Conservation (phyloP, 1,284 basidiomycete species). For the Sanguinoderma infundibulare region DNA sequence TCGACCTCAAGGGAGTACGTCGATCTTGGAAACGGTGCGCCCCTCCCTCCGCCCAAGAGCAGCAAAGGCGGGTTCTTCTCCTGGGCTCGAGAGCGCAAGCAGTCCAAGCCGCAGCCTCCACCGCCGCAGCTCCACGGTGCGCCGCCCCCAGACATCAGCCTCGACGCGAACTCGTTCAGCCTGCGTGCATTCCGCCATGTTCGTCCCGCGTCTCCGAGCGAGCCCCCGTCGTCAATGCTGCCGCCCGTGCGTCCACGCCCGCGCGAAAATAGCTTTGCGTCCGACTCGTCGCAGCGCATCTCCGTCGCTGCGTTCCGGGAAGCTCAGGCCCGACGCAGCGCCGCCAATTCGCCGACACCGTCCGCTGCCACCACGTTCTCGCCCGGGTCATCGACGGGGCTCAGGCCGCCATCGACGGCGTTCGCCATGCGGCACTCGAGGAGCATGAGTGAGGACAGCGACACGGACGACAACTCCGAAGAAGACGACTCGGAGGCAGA, state of each 20-base stretch:
- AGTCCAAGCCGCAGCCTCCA: constrained; percentile 41
- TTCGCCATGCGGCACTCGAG: constrained; percentile 21
- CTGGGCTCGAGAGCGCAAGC: constrained; percentile 48
- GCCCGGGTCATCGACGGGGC: constrained; percentile 30
- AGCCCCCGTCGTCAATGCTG: constrained; percentile 31
- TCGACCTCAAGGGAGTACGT: constrained; percentile 25
- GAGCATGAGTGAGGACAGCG: constrained; percentile 21
- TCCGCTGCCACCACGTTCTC: constrained; percentile 50
- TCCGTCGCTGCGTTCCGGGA: constrained; percentile 80
- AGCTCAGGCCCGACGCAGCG: constrained; percentile 68
- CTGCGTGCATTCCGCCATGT: constrained; percentile 75
- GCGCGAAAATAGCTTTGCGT: constrained; percentile 60
- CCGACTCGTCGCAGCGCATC: constrained; percentile 70
- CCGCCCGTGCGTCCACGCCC: constrained; percentile 48
- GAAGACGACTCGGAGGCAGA: constrained; percentile 43
- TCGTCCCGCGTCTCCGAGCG: constrained; percentile 37
- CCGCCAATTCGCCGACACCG: constrained; percentile 62
- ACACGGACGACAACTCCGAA: constrained; percentile 36
- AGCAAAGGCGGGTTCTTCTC: constrained; percentile 33
- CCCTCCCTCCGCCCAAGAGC: constrained; percentile 37
- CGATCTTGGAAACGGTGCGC: constrained; percentile 26
- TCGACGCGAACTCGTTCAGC: constrained; percentile 45
- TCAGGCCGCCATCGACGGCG: constrained; percentile 24
- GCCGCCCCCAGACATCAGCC: constrained; percentile 10
- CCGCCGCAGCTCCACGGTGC: constrained; percentile 26